A percentile compares a stretch with the other conserved stretches of the same genome.
phyloP scores from a whole-genome alignment of 345 rosid species.

The Eucalyptus victrix region DNA sequence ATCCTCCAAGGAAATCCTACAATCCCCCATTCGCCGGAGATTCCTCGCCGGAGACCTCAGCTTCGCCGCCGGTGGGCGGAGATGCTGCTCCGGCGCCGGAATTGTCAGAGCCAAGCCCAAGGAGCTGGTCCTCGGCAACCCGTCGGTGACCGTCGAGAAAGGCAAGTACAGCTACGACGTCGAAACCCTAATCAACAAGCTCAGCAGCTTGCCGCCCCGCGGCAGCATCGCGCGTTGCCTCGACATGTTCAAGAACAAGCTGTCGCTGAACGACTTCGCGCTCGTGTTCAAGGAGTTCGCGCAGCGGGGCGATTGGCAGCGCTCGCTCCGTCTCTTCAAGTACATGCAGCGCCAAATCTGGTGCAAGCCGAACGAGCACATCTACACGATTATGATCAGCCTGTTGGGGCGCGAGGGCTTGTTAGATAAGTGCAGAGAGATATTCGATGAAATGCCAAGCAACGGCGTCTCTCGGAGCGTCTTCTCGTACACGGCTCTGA shows the following conservation, averaged over 20 bases:
- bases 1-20: not conserved
- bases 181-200: conserved; percentile 89
- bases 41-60: not conserved
- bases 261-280: conserved; percentile 81
- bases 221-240: conserved; percentile 91
- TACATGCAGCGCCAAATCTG: conserved; percentile 96
- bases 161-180: conserved; percentile 96
- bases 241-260: conserved; percentile 83
- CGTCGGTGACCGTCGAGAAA: conserved; percentile 69
- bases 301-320: conserved; percentile 91
- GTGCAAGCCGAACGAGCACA: conserved; percentile 97
- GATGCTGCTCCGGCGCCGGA: not conserved
- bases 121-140: conserved; percentile 65
- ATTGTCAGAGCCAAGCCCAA: conserved; percentile 36
- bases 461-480: conserved; percentile 75
- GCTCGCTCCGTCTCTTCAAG: conserved; percentile 85
- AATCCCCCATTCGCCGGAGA: conserved; percentile 1
- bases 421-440: conserved; percentile 72
- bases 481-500: conserved; percentile 80
- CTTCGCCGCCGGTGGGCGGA: conserved; percentile 10
- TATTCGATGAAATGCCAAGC: conserved; percentile 82
- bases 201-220: conserved; percentile 96
- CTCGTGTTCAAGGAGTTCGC: conserved; percentile 92
- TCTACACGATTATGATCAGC: conserved; percentile 84
- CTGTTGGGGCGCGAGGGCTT: conserved; percentile 78